A percentile compares a stretch with the other conserved stretches of the same genome.
These are phyloP conservation scores for Alternaria brassicae DNA, from an alignment of 2,329 filamentous ascomycete species.

Conservation along the genomic window DNA sequence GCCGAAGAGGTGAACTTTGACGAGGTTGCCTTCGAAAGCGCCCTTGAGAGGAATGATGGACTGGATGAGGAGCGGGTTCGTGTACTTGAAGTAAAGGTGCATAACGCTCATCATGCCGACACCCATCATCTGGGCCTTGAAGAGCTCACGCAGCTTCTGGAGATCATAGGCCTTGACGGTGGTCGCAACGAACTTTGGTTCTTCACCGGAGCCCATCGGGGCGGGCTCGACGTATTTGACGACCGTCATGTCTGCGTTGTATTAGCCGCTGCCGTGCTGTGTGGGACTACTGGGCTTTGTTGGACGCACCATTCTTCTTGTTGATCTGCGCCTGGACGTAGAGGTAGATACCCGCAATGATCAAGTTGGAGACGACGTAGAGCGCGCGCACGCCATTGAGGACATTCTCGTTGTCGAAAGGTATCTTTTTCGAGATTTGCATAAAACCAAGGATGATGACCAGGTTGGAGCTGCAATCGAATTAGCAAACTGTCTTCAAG, in stretches of 20 bases:
- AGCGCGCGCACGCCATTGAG: conserved; percentile 68
- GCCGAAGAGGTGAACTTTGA: conserved; percentile 94
- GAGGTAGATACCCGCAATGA: conserved; percentile 85
- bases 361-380: conserved; percentile 75
- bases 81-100: conserved; percentile 99
- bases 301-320: conserved; percentile 87
- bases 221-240: conserved; percentile 98
- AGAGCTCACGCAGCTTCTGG: conserved; percentile 80
- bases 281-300: not conserved
- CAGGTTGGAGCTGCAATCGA: conserved; percentile 43
- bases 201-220: conserved; percentile 89
- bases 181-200: conserved; percentile 94
- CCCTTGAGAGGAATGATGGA: conserved; percentile 97
- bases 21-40: conserved; percentile 91
- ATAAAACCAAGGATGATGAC: conserved; percentile 73
- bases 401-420: conserved; percentile 85
- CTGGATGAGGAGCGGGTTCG: conserved; percentile 98
- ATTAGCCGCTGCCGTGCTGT: conserved; percentile 21
- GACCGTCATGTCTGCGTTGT: conserved; percentile 80
- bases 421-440: conserved; percentile 95
- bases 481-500: conserved; percentile 35
- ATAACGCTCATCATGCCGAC: conserved; percentile 98
- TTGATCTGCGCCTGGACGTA: conserved; percentile 87
- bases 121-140: conserved; percentile 94
- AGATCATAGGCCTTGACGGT: conserved; percentile 96